phyloP scores from a whole-genome alignment of 352 stramenopile genomes.

The Thalassiosira hispida region DNA sequence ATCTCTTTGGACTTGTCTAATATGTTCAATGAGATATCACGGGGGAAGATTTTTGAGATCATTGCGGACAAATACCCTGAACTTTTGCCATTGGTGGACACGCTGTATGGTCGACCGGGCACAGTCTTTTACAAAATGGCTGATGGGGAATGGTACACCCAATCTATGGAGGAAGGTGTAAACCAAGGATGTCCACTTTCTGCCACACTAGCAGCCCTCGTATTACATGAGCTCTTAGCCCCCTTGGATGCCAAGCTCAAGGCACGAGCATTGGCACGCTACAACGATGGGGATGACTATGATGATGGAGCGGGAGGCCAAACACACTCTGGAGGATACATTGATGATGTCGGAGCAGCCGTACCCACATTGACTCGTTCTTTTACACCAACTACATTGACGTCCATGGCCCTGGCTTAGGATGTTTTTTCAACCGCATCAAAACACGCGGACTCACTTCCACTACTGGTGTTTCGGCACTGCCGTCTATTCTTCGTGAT shows the following conservation, averaged over 20 bases:
- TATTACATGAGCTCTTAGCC: background rate
- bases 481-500: background rate
- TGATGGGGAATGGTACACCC: constrained; percentile 2
- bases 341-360: background rate
- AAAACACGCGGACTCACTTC: constrained; percentile 21
- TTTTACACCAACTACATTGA: too few relatives aligned
- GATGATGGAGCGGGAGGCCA: background rate
- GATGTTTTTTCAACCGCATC: constrained; percentile 23
- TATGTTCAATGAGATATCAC: constrained; percentile 23
- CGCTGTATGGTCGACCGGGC: background rate
- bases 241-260: background rate
- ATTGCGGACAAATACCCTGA: constrained; percentile 8
- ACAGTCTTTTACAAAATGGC: constrained; percentile 1
- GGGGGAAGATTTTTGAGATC: constrained; percentile 4
- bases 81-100: background rate
- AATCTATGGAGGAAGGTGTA: constrained; percentile 10
- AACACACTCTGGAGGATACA: background rate
- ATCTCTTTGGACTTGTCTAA: constrained; percentile 21
- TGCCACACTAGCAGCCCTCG: background rate
- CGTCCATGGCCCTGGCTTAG: too few relatives aligned
- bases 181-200: constrained; percentile 24
- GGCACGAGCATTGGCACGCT: background rate
- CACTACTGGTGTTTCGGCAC: background rate
- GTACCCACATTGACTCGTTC: background rate
- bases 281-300: background rate